Conservation (phyloP, 306 rosid genomes). For the Acmispon strigosus region DNA sequence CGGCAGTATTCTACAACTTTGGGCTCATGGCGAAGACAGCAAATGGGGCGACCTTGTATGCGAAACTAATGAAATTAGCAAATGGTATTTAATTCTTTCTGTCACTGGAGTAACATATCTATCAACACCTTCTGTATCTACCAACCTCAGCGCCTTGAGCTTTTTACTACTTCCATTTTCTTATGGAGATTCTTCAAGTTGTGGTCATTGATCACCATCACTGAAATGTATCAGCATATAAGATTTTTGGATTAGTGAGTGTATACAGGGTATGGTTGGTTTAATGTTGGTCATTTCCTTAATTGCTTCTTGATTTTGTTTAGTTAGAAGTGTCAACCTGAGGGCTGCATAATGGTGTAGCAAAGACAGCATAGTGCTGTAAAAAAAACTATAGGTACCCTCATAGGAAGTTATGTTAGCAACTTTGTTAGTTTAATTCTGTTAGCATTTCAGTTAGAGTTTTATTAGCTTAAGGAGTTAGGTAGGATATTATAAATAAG, state of each 20-base stretch:
- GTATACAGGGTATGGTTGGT: constrained; percentile 51
- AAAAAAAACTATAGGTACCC: too few relatives aligned
- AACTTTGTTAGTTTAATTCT: too few relatives aligned
- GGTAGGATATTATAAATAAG: too few relatives aligned
- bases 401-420: too few relatives aligned
- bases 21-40: constrained; percentile 21
- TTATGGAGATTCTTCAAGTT: constrained; percentile 29
- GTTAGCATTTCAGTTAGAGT: too few relatives aligned
- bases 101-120: constrained; percentile 34
- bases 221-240: constrained; percentile 43
- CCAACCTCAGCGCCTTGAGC: constrained; percentile 26
- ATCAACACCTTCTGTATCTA: constrained; percentile 26
- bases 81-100: constrained; percentile 46
- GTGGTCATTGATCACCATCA: constrained; percentile 27
- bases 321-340: constrained; percentile 13
- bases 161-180: constrained; percentile 23
- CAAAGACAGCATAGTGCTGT: constrained; percentile 11
- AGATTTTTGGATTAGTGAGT: constrained; percentile 46
- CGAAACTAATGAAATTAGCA: constrained; percentile 28
- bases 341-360: constrained; percentile 26
- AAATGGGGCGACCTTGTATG: constrained; percentile 19
- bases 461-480: too few relatives aligned
- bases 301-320: constrained; percentile 20
- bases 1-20: constrained; percentile 13
- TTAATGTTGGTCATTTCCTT: constrained; percentile 20